A percentile compares a stretch with the other conserved stretches of the same genome.
Conservation (phyloP, 768 basidiomycete genomes). For the Leccinum fibrillosum region DNA sequence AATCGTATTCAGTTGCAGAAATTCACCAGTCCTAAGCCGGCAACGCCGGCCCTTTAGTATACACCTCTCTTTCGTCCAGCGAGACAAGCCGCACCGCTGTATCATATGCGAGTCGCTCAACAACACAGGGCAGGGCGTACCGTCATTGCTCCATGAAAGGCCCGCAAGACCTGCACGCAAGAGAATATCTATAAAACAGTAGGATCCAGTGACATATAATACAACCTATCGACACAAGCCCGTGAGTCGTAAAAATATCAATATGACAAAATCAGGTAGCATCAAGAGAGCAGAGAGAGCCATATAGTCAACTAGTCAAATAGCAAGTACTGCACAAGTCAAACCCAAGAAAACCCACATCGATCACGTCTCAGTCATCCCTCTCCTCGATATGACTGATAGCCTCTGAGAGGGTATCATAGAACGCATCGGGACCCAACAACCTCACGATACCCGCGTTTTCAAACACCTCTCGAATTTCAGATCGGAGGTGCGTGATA, state of each 20-base stretch:
- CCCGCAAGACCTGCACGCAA: not conserved
- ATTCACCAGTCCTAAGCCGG: no score
- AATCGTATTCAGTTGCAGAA: no score
- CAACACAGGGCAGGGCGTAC: no score
- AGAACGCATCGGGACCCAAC: constrained; percentile 44
- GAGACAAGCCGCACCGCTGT: no score
- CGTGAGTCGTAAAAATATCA: not conserved
- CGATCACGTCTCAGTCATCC: constrained; percentile 4
- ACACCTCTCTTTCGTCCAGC: no score
- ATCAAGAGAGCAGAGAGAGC: not conserved
- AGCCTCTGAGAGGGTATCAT: constrained; percentile 41
- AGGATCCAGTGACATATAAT: not conserved
- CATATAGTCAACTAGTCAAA: not conserved
- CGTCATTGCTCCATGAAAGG: no score
- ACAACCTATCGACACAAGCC: not conserved
- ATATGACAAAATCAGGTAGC: not conserved
- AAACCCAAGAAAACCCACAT: not conserved
- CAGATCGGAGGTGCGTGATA: constrained; percentile 43
- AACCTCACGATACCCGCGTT: constrained; percentile 42
- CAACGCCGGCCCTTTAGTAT: no score
- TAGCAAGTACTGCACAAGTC: not conserved
- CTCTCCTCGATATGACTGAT: constrained; percentile 36
- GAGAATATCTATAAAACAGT: not conserved
- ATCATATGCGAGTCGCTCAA: no score
- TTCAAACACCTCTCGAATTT: constrained; percentile 38